phyloP scores from a whole-genome alignment of 2,329 filamentous ascomycete genomes.

The Pestalotiopsis sp. region DNA sequence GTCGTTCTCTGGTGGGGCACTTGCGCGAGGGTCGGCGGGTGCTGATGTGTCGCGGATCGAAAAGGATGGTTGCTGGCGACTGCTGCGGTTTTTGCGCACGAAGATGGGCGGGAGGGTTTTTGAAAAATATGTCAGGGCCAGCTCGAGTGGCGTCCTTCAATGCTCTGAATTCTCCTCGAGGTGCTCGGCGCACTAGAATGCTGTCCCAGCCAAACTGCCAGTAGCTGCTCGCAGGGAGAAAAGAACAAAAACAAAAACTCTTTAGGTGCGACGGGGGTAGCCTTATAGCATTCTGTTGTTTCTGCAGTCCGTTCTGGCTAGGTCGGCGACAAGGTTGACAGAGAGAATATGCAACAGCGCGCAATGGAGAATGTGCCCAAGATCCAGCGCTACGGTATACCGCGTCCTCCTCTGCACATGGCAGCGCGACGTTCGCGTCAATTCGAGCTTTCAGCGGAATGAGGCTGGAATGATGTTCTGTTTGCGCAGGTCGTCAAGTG shows the following conservation, averaged over 20 bases:
- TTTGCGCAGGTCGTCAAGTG: neutral
- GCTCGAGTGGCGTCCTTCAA: neutral
- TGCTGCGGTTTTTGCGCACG: neutral
- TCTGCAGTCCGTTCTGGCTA: neutral
- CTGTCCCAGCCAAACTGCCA: neutral
- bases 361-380: neutral
- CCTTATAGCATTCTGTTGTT: neutral
- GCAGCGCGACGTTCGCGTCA: neutral
- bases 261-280: neutral
- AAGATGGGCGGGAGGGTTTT: neutral
- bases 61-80: neutral
- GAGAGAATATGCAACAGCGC: neutral
- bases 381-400: conserved; percentile 4
- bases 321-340: neutral
- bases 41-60: neutral
- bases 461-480: neutral
- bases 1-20: neutral
- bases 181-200: neutral
- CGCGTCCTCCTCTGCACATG: neutral
- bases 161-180: neutral
- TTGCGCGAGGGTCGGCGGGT: neutral
- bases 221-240: neutral
- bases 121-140: neutral
- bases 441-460: neutral
- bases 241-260: neutral